These are phyloP conservation scores for Andrographis paniculata DNA, from an alignment of 305 asterid genomes.

Conservation along the genomic window DNA sequence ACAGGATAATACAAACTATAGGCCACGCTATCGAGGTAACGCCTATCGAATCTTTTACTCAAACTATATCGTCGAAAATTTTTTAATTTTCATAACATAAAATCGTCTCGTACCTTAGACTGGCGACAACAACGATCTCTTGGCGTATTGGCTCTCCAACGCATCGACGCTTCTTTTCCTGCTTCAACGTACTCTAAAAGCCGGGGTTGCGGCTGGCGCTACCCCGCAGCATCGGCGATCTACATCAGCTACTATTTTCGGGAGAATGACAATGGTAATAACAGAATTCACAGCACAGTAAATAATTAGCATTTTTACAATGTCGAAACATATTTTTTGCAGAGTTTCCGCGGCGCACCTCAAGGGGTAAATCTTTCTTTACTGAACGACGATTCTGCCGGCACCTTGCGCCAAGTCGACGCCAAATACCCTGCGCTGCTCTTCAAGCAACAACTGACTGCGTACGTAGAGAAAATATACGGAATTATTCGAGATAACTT, in stretches of 20 bases:
- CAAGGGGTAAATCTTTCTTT: slow-evolving; percentile 78
- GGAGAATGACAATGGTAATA: slow-evolving; percentile 99
- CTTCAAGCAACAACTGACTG: slow-evolving; percentile 94
- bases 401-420: slow-evolving; percentile 56
- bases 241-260: slow-evolving; percentile 79
- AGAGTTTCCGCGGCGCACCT: slow-evolving; percentile 95
- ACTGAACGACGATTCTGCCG: slow-evolving; percentile 46
- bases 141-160: slow-evolving; percentile 95
- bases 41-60: slow-evolving; percentile 6
- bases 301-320: too few relatives aligned
- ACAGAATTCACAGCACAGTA: too few relatives aligned
- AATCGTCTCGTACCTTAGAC: slow-evolving; percentile 35
- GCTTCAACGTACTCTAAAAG: slow-evolving; percentile 88
- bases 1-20: slow-evolving; percentile 89
- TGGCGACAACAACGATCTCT: slow-evolving; percentile 76
- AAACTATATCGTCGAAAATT: too few relatives aligned
- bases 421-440: slow-evolving; percentile 75
- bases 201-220: slow-evolving; percentile 77
- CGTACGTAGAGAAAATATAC: slow-evolving; percentile 90
- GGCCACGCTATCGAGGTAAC: slow-evolving; percentile 96
- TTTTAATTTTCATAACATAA: slow-evolving; percentile 16
- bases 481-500: slow-evolving; percentile 94
- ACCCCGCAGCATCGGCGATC: slow-evolving; percentile 71
- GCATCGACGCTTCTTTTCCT: slow-evolving; percentile 87
- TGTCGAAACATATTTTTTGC: slow-evolving; percentile 7